A percentile compares a stretch with the other conserved stretches of the same genome.
Evolutionary conservation across 1,284 basidiomycete genomes (phyloP).

Genomic region (Gomphus sp.): DNA sequence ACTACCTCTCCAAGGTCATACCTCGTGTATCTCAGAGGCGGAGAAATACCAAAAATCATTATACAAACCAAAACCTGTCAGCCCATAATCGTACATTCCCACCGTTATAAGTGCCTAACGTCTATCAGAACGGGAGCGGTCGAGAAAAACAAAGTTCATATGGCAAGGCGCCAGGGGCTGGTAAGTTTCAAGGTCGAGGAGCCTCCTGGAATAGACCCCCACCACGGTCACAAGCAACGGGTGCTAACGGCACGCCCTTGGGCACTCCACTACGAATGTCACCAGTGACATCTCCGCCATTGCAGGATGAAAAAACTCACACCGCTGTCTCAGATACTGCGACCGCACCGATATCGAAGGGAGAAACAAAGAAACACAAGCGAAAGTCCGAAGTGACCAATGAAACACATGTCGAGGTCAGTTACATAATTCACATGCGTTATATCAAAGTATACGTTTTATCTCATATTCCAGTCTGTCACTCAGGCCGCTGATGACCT

Average conservation of each 20-base stretch:
- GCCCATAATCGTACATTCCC: neutral
- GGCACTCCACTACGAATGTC: conserved; percentile 52
- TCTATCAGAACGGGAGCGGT: conserved; percentile 2
- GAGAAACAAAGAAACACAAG: conserved; percentile 2
- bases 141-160: neutral
- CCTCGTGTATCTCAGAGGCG: conserved; percentile 79
- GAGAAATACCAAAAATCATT: conserved; percentile 86
- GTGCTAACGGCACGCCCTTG: conserved; percentile 59
- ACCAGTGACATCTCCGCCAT: conserved; percentile 18
- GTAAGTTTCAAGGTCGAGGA: conserved; percentile 21
- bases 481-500: neutral
- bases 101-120: neutral
- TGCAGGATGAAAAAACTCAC: neutral
- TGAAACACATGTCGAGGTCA: neutral
- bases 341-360: neutral
- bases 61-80: conserved; percentile 64
- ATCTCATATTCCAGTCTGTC: neutral
- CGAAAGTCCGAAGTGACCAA: conserved; percentile 10
- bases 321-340: neutral
- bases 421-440: neutral
- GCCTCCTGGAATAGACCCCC: conserved; percentile 20
- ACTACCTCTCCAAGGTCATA: conserved; percentile 37
- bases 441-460: neutral
- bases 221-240: conserved; percentile 34
- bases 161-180: conserved; percentile 14